These are phyloP conservation scores for Quercus cerris DNA, from an alignment of 306 rosid genomes.

Conservation along the genomic window DNA sequence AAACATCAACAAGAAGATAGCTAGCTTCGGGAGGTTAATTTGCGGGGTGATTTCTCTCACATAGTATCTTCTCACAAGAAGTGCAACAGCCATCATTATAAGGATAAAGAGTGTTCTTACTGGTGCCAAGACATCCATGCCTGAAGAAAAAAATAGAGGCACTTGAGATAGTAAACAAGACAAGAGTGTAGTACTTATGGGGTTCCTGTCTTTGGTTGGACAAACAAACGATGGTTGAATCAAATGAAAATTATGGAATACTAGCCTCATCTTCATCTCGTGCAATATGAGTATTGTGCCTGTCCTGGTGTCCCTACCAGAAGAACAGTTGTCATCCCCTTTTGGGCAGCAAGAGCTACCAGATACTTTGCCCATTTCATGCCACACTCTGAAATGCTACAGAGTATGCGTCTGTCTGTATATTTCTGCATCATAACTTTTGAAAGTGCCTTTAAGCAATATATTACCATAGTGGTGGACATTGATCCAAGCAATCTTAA, in stretches of 20 bases:
- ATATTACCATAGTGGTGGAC: conserved; percentile 57
- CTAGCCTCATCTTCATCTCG: conserved; percentile 31
- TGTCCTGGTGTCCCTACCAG: conserved; percentile 52
- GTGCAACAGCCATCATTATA: conserved; percentile 69
- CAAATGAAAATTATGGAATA: conserved; percentile 19
- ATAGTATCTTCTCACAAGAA: conserved; percentile 75
- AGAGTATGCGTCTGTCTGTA: conserved; percentile 56
- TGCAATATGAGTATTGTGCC: conserved; percentile 74
- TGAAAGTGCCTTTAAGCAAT: conserved; percentile 68
- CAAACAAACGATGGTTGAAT: conserved; percentile 75
- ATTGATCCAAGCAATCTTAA: conserved; percentile 64
- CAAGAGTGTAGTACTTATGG: conserved; percentile 68
- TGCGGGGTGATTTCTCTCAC: conserved; percentile 48
- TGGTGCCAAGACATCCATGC: conserved; percentile 59
- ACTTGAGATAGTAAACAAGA: conserved; percentile 43
- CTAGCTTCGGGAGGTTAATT: conserved; percentile 40
- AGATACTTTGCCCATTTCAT: conserved; percentile 75
- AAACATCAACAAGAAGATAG: conserved; percentile 43
- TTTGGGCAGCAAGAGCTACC: conserved; percentile 72
- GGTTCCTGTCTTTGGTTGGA: conserved; percentile 71
- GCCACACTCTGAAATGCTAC: conserved; percentile 56
- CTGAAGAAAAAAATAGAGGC: conserved; percentile 56
- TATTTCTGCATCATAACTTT: conserved; percentile 75
- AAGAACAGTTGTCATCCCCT: conserved; percentile 79
- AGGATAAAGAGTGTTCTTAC: conserved; percentile 70